Conservation (phyloP, 2,329 filamentous ascomycete species). For the Graphilbum ipis-grandicollis region DNA sequence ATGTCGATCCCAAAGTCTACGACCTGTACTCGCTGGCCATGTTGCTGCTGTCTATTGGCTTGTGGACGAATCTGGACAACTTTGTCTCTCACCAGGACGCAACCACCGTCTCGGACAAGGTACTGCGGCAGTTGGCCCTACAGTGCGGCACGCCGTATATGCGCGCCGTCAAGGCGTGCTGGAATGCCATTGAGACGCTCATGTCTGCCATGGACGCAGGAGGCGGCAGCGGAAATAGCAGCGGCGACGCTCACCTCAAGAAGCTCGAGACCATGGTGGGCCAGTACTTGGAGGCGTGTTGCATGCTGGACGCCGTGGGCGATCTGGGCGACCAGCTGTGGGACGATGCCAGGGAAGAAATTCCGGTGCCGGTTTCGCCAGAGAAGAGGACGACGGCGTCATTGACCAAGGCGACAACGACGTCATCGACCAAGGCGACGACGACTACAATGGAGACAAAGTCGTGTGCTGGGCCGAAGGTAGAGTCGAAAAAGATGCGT, state of each 20-base stretch:
- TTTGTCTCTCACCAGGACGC: constrained; percentile 26
- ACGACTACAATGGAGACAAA: background rate
- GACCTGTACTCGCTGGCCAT: constrained; percentile 62
- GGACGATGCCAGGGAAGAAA: too few species aligned
- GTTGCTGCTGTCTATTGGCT: constrained; percentile 54
- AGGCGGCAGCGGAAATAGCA: too few species aligned
- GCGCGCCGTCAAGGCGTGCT: constrained; percentile 56
- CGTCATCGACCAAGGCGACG: background rate
- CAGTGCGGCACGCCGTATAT: constrained; percentile 60
- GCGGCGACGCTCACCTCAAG: constrained; percentile 32
- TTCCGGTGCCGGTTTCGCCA: too few species aligned
- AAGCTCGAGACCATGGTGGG: constrained; percentile 36
- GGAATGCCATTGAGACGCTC: constrained; percentile 50
- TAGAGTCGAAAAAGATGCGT: constrained; percentile 18
- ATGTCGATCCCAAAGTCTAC: constrained; percentile 37
- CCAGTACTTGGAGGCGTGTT: constrained; percentile 44
- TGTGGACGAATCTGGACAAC: constrained; percentile 52
- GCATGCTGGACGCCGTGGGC: constrained; percentile 40
- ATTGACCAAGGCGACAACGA: too few species aligned
- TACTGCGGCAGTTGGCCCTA: constrained; percentile 43
- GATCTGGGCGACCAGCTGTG: constrained; percentile 28
- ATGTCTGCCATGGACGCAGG: constrained; percentile 19
- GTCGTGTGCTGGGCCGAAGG: too few species aligned
- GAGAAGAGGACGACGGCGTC: too few species aligned
- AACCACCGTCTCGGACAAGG: constrained; percentile 40